Evolutionary conservation across 352 stramenopile genomes (phyloP), one percentile per base, ranked within the genome.

Genomic region (Proteromonas lacertae): DNA sequence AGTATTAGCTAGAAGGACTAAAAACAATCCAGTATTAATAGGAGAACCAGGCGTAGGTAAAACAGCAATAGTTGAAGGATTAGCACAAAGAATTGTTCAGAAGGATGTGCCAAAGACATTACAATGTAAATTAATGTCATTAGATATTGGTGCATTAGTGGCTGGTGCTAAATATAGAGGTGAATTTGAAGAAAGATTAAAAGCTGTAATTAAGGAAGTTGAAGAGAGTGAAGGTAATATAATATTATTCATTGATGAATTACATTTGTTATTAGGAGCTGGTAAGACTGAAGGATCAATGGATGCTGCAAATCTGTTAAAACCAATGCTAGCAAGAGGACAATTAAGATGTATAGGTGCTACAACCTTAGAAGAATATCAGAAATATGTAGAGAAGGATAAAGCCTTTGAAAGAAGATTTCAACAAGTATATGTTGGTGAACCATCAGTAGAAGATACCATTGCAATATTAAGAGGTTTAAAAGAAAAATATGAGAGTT

Each of bases 171-270:
- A 91, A 47, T 92, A 90, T 47, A 61, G 14, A 23, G 86, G 86
- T 31, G 81, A 97, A 46, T 97, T 97, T 53, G 86, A 97, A 58
- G 83, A 95, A 47, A 60, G 86, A 19, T 50, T 96, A 13, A 84
- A 89, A 44, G 65, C 66, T 10, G 77, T 94, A 23, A 51, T 96
- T 38, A 77, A 81, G 46, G 71, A 87, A 36, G 64, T 82, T 35
- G 65, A 81, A 43, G 62, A 77, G 18, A 76, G 75, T 36, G 61
- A 90, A 40, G 73, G 70, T 40, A 80, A 90, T 44, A 84, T 95
- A 44, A 83, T 97, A 31, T 47, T 97, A 26, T 97, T 97, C 46
- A 87, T 97, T 36, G 86, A 97, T 32, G 86, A 97, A 45, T 75
- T 92, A 50, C 78, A 94, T 55, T 35, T 88, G 25, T 68, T 97